Percentiles rank a stretch among this genome's conserved stretches.
Evolutionary conservation across 768 basidiomycete species (phyloP).

Genomic region (Rickenella mellea): DNA sequence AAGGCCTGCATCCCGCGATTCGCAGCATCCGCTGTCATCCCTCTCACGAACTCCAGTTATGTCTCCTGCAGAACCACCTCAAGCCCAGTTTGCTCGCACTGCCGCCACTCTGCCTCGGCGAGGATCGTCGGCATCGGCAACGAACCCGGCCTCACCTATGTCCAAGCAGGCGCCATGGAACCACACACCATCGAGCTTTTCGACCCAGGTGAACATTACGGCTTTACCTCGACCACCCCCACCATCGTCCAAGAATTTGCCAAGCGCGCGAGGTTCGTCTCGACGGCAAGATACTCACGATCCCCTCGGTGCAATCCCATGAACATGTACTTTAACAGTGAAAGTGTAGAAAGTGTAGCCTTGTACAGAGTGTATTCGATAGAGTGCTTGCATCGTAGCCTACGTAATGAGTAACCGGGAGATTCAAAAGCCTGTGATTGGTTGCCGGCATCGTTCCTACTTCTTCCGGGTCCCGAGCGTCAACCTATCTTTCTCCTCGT

Average conservation of each 20-base stretch:
- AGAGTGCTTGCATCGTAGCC: no score
- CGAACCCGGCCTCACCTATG: slow-evolving; percentile 16
- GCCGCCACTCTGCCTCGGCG: slow-evolving; percentile 10
- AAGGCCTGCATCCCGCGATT: slow-evolving; percentile 6
- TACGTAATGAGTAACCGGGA: no score
- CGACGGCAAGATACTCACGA: not conserved
- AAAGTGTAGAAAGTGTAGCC: no score
- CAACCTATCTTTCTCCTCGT: slow-evolving; percentile 8
- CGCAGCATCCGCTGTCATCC: slow-evolving; percentile 7
- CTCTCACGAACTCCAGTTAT: no score
- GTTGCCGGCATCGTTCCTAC: slow-evolving; percentile 7
- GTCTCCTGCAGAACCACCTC: no score
- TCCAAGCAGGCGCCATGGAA: slow-evolving; percentile 58
- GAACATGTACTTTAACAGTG: not conserved
- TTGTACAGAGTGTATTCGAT: no score
- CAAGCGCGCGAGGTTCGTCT: slow-evolving; percentile 11
- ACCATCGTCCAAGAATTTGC: slow-evolving; percentile 2
- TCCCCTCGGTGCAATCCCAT: not conserved
- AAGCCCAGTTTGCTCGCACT: not conserved
- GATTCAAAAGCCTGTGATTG: no score
- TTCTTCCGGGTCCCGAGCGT: slow-evolving; percentile 15
- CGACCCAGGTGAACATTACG: slow-evolving; percentile 18
- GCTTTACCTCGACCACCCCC: slow-evolving; percentile 1
- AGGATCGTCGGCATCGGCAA: slow-evolving; percentile 5
- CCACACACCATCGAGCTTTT: slow-evolving; percentile 43